Conservation (phyloP, 768 basidiomycete genomes). For the Naganishia friedmannii region DNA sequence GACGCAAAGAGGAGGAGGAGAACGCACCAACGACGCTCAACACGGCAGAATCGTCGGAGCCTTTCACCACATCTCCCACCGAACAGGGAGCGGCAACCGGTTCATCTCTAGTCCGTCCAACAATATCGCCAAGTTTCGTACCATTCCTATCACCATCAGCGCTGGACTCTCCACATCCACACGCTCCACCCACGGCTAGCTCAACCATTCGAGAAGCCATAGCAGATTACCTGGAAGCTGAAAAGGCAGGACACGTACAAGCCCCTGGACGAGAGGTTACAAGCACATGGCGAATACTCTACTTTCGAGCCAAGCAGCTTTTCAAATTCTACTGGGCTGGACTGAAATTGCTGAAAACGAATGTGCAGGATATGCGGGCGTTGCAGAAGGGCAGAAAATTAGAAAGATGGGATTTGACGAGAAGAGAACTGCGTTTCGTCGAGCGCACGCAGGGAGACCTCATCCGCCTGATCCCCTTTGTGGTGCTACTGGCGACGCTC, state of each 20-base stretch:
- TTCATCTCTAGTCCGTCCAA: slow-evolving; percentile 8
- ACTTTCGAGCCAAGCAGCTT: slow-evolving; percentile 53
- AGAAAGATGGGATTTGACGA: slow-evolving; percentile 64
- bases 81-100: not conserved
- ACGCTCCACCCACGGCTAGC: slow-evolving; percentile 20
- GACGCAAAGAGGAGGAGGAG: slow-evolving; percentile 11
- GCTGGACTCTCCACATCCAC: slow-evolving; percentile 22
- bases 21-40: not conserved
- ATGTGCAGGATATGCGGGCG: slow-evolving; percentile 59
- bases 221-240: slow-evolving; percentile 32
- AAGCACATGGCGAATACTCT: slow-evolving; percentile 24
- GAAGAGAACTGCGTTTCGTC: slow-evolving; percentile 70
- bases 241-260: slow-evolving; percentile 24
- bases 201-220: slow-evolving; percentile 28
- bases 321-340: slow-evolving; percentile 84
- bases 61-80: not conserved
- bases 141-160: slow-evolving; percentile 32
- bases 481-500: slow-evolving; percentile 67
- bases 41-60: not conserved
- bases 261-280: slow-evolving; percentile 13
- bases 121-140: slow-evolving; percentile 21
- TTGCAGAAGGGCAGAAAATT: slow-evolving; percentile 61
- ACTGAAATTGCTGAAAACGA: slow-evolving; percentile 62
- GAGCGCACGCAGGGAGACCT: slow-evolving; percentile 65
- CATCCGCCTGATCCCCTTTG: slow-evolving; percentile 70